These are phyloP conservation scores for Bryum argenteum DNA, from an alignment of 225 moss, liverwort and hornwort species.

Conservation along the genomic window DNA sequence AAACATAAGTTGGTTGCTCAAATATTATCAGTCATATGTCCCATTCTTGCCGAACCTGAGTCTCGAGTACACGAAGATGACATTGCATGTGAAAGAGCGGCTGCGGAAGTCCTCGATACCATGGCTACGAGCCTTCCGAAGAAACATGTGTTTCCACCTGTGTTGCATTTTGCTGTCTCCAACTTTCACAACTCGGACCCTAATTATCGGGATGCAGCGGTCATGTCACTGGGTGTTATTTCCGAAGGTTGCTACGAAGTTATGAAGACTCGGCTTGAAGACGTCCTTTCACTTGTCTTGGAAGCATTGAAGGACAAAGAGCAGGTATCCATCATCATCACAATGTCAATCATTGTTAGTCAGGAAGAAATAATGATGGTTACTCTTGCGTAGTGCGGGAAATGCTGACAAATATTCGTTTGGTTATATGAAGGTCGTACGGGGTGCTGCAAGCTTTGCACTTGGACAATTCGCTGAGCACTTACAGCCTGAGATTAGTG, in stretches of 20 bases:
- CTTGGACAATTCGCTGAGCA: slow-evolving; percentile 99
- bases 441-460: slow-evolving; percentile 96
- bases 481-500: slow-evolving; percentile 90
- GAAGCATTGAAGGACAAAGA: slow-evolving; percentile 91
- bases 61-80: slow-evolving; percentile 74
- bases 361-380: slow-evolving; percentile 6
- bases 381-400: not conserved
- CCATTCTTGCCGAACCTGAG: slow-evolving; percentile 88
- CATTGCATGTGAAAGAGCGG: slow-evolving; percentile 88
- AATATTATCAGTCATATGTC: slow-evolving; percentile 85
- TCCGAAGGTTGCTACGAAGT: slow-evolving; percentile 98
- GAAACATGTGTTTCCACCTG: slow-evolving; percentile 89
- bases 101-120: slow-evolving; percentile 93
- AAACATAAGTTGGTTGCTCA: slow-evolving; percentile 81
- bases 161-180: slow-evolving; percentile 75
- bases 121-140: slow-evolving; percentile 98
- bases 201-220: slow-evolving; percentile 88
- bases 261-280: slow-evolving; percentile 85
- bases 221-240: slow-evolving; percentile 95
- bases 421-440: slow-evolving; percentile 58
- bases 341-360: slow-evolving; percentile 3
- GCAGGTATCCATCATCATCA: slow-evolving; percentile 42
- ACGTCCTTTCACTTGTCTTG: slow-evolving; percentile 84
- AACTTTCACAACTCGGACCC: slow-evolving; percentile 85
- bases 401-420: not conserved